Evolutionary conservation across 257 asterid genomes (phyloP).

Genomic region (Orobanche coerulescens): DNA sequence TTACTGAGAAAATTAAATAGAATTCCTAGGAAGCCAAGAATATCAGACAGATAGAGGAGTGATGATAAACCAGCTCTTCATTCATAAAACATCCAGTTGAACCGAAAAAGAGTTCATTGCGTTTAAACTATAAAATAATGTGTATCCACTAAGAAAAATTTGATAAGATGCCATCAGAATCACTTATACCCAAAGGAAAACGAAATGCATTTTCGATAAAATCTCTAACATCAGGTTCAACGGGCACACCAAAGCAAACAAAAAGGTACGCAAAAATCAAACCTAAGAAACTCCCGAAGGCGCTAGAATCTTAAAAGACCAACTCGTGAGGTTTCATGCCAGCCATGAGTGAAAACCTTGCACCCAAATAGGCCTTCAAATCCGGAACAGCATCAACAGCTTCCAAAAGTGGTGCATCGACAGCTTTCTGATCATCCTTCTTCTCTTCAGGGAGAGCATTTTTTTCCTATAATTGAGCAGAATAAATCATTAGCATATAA

Average conservation of each 20-base stretch:
- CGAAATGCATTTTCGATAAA: not conserved
- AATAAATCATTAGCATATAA: not conserved
- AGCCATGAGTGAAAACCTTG: constrained; percentile 57
- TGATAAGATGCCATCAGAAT: not conserved
- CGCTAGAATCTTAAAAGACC: constrained; percentile 28
- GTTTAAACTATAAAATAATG: not conserved
- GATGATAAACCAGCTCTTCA: no score
- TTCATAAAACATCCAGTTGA: not conserved
- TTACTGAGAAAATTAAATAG: no score
- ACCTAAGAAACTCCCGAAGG: not conserved
- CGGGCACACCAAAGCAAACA: not conserved
- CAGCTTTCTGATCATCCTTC: constrained; percentile 55
- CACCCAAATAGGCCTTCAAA: constrained; percentile 48
- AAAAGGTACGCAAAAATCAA: constrained; percentile 9
- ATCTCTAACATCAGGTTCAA: not conserved
- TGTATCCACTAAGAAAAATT: not conserved
- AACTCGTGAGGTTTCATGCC: constrained; percentile 69
- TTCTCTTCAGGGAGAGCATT: constrained; percentile 32
- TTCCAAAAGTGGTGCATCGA: constrained; percentile 43
- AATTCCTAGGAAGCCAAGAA: no score
- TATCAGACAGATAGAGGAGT: no score
- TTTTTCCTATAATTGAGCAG: constrained; percentile 30
- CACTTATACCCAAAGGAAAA: constrained; percentile 13
- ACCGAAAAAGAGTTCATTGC: not conserved
- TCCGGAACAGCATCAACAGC: constrained; percentile 52